Evolutionary conservation across 805 yeast genomes (phyloP).

Genomic region (Wickerhamomyces pijperi): DNA sequence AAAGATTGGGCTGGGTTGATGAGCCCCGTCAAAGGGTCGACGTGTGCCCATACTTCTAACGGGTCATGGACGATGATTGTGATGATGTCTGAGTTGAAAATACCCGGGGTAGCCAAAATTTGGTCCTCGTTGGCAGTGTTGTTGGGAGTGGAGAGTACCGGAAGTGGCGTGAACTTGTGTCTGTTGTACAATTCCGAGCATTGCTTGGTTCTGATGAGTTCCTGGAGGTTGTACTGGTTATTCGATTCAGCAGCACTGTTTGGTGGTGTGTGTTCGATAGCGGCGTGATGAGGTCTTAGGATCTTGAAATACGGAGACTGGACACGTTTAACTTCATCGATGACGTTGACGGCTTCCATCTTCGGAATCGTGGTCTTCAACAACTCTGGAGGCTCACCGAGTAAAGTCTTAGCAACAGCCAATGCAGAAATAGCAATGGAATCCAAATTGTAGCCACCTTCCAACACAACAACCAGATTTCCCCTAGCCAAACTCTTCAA

Average conservation of each 20-base stretch:
- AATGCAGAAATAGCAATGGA: constrained; percentile 84
- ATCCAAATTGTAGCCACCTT: constrained; percentile 94
- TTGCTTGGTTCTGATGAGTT: constrained; percentile 69
- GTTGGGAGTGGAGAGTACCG: constrained; percentile 35
- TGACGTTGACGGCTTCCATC: constrained; percentile 64
- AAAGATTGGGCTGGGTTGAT: constrained; percentile 65
- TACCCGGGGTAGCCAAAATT: constrained; percentile 59
- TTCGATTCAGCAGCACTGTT: constrained; percentile 9
- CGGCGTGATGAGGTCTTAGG: constrained; percentile 54
- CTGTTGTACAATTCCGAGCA: constrained; percentile 40
- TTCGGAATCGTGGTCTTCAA: constrained; percentile 44
- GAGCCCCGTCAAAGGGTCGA: constrained; percentile 70
- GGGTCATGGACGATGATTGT: constrained; percentile 80
- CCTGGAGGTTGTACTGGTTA: constrained; percentile 46
- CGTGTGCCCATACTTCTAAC: constrained; percentile 82
- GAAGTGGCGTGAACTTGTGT: constrained; percentile 55
- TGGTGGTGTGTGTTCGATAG: constrained; percentile 25
- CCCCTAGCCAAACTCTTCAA: constrained; percentile 83
- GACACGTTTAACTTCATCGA: constrained; percentile 66
- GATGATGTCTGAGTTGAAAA: constrained; percentile 52
- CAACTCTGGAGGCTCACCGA: constrained; percentile 90
- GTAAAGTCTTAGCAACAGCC: constrained; percentile 79
- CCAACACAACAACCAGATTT: constrained; percentile 77
- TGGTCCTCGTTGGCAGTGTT: constrained; percentile 46
- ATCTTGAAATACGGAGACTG: constrained; percentile 87